Conservation (phyloP, 805 yeast genomes). For the Candida anglica region DNA sequence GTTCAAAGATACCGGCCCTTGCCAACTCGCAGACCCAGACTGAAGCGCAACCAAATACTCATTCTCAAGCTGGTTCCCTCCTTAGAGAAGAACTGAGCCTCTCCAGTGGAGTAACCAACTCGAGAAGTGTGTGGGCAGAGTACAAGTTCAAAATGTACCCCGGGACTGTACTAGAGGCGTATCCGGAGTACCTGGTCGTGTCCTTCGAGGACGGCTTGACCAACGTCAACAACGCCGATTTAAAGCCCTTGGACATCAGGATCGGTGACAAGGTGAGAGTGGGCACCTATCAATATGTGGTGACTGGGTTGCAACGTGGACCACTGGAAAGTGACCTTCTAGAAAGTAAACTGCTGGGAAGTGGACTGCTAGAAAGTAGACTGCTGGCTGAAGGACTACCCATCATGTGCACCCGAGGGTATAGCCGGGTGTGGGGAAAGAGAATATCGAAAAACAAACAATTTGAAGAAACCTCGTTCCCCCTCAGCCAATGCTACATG, state of each 20-base stretch:
- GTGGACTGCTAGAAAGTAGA: no score
- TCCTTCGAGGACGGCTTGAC: slow-evolving; percentile 37
- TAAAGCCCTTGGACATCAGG: slow-evolving; percentile 47
- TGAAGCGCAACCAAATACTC: no score
- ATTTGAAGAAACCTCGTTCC: slow-evolving; percentile 4
- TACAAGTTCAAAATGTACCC: slow-evolving; percentile 48
- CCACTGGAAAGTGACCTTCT: slow-evolving; percentile 5
- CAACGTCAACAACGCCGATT: slow-evolving; percentile 31
- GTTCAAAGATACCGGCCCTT: no score
- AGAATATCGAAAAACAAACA: slow-evolving; percentile 16
- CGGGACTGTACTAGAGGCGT: slow-evolving; percentile 33
- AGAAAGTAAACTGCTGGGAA: no score
- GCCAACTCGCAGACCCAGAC: no score
- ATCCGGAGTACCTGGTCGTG: slow-evolving; percentile 27
- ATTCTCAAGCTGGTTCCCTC: no score
- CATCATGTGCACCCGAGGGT: slow-evolving; percentile 70
- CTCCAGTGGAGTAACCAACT: no score
- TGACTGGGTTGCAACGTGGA: slow-evolving; percentile 43
- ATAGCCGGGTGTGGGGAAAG: slow-evolving; percentile 42
- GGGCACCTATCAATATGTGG: slow-evolving; percentile 28
- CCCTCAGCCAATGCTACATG: slow-evolving; percentile 32
- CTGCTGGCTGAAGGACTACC: no score
- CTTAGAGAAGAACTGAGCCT: no score
- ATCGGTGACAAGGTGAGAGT: slow-evolving; percentile 52
- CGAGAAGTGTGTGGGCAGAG: slow-evolving; percentile 50